These are phyloP conservation scores for Tolypocladium capitatum DNA, from an alignment of 2,329 filamentous ascomycete genomes.

Conservation along the genomic window DNA sequence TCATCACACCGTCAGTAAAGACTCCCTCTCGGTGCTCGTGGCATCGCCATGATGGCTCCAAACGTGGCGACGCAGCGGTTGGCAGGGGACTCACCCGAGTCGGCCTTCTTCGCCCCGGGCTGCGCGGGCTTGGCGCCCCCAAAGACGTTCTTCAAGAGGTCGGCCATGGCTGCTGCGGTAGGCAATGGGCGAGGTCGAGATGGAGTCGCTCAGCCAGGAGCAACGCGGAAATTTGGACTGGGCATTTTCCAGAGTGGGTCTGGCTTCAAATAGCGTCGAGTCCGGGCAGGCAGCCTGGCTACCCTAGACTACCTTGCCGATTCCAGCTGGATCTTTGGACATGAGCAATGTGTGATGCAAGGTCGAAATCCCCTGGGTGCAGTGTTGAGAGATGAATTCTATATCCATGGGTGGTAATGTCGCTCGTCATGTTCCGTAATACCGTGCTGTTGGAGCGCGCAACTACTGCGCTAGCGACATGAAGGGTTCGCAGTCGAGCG, in stretches of 20 bases:
- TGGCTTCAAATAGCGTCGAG: neutral
- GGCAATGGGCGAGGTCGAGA: conserved; percentile 8
- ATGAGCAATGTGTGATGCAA: neutral
- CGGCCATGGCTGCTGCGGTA: conserved; percentile 32
- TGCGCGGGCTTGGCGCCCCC: conserved; percentile 45
- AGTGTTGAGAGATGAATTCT: too few species aligned
- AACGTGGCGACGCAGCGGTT: neutral
- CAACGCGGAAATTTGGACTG: neutral
- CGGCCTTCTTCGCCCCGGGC: conserved; percentile 35
- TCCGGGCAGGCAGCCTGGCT: neutral
- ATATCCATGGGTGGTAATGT: too few species aligned
- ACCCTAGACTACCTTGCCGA: neutral
- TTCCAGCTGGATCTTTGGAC: neutral
- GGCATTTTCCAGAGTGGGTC: neutral
- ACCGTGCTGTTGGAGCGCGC: too few species aligned
- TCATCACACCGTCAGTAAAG: neutral
- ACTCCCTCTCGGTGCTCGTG: neutral
- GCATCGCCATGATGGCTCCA: neutral
- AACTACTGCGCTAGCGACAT: too few species aligned
- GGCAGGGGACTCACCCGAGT: conserved; percentile 44
- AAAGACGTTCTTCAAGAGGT: conserved; percentile 54
- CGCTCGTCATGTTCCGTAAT: too few species aligned
- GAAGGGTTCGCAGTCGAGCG: too few species aligned
- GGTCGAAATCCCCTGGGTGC: neutral
- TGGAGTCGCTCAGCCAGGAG: neutral